Evolutionary conservation across 192 early-diverging fungal genomes (phyloP).

Genomic region (Linnemannia schmuckeri): DNA sequence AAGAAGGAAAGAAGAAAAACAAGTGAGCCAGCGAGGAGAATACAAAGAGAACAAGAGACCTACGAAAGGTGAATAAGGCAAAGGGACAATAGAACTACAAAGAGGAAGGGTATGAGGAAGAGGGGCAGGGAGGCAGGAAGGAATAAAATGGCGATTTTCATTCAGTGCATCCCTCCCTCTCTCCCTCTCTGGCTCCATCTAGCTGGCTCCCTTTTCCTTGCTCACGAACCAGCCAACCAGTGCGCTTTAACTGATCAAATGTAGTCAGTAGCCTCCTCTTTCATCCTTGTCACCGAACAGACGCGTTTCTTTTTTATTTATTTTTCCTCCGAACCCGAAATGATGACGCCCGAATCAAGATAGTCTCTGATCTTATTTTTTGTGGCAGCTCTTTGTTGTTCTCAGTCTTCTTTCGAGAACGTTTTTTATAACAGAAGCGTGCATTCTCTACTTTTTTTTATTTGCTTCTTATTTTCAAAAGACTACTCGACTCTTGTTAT

Average conservation of each 20-base stretch:
- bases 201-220: neutral
- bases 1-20: no score
- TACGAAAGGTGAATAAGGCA: neutral
- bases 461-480: neutral
- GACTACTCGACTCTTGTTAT: neutral
- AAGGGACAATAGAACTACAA: neutral
- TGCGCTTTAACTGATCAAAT: neutral
- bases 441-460: neutral
- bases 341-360: neutral
- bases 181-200: no score
- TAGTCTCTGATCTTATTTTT: neutral
- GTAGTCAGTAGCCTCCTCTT: neutral
- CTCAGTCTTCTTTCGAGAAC: neutral
- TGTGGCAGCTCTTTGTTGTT: neutral
- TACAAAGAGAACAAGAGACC: neutral
- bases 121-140: neutral
- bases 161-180: no score
- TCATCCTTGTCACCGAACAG: neutral
- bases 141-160: no score
- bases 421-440: neutral
- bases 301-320: neutral
- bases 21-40: no score
- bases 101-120: neutral
- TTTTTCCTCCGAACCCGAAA: neutral
- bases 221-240: neutral